Base-by-base conservation (phyloP, 345 rosid species). In the Eutrema japonicum region DNA sequence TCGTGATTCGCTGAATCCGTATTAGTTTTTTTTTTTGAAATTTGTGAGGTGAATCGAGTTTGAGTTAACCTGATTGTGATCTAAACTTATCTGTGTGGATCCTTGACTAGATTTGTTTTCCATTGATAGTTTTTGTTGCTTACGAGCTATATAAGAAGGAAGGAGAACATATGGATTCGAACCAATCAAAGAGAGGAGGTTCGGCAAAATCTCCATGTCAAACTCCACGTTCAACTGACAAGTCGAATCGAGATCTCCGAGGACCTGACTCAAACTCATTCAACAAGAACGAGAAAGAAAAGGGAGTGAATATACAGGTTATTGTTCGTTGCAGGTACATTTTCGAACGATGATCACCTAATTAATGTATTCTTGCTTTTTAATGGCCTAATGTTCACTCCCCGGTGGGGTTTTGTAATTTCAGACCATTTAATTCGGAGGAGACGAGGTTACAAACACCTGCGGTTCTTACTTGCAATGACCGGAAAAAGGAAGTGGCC, bases 301-400 rank as follows among this genome's bases (percentile, higher is more conserved):
- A 95, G 83, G 98, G 99, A 35, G 99, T 95, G 32, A 95, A 90
- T 74, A 94, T 95, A 40, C 99, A 95, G 79, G 99, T 95, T 41
- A 85, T 95, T 32, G 85, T 92, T 79, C 98, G 99, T 67, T 95
- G 99, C 91, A 90, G 99, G 99, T 95, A 53, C 51, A 78, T 4
- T 48, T 36, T 52, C 18, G 30, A 5, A 64, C 27, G 27, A 22
- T 40, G 3, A 22, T 69, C 18, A 62, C 43, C 10, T 45, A 11
- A 0, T 46, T 45, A 11, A 0, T 46, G 13, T 51, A 11, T 36
- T 55, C 13, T 53, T 52, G 18, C 10, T 62, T 75, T 61, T 72
- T 58, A 62, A 84, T 40, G 7, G 35, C 4, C 29, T 61, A 48
- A 68, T 66, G 22, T 18, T 18, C 22, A 18, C 22, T 18, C 22